Conservation (phyloP, 2,329 filamentous ascomycete species). For the Colletotrichum musae region DNA sequence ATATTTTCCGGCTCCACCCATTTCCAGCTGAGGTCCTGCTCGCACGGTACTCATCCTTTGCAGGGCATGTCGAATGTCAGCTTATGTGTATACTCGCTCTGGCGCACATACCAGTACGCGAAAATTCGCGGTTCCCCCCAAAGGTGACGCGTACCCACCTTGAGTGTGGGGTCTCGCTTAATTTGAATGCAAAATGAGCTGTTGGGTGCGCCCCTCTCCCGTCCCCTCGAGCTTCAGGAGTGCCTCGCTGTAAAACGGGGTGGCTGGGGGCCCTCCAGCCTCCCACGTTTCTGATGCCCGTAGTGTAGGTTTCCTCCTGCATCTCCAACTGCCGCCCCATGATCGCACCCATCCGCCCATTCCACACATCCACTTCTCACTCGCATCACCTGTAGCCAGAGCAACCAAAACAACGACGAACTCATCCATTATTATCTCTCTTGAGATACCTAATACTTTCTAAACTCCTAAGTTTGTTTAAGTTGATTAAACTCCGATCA, state of each 20-base stretch:
- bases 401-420: constrained; percentile 36
- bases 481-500: constrained; percentile 20
- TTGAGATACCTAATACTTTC: constrained; percentile 20
- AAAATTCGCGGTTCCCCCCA: constrained; percentile 38
- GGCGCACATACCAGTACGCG: constrained; percentile 22
- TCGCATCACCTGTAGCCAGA: constrained; percentile 40
- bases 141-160: constrained; percentile 28
- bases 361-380: constrained; percentile 40
- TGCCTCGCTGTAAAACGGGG: constrained; percentile 29
- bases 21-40: too few relatives aligned
- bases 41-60: too few relatives aligned
- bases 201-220: constrained; percentile 2
- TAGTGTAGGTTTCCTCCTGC: constrained; percentile 32
- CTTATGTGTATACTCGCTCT: too few relatives aligned
- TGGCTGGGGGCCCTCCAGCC: constrained; percentile 39
- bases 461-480: constrained; percentile 6
- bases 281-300: constrained; percentile 35
- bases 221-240: constrained; percentile 26
- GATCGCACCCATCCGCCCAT: constrained; percentile 36
- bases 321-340: constrained; percentile 36
- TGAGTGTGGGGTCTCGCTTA: constrained; percentile 36
- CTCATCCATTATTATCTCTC: background rate
- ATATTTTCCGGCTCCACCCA: too few relatives aligned
- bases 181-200: constrained; percentile 26
- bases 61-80: too few relatives aligned